These are phyloP conservation scores for Amesomyces nigricolor DNA, from an alignment of 2,329 filamentous ascomycete genomes.

Conservation along the genomic window DNA sequence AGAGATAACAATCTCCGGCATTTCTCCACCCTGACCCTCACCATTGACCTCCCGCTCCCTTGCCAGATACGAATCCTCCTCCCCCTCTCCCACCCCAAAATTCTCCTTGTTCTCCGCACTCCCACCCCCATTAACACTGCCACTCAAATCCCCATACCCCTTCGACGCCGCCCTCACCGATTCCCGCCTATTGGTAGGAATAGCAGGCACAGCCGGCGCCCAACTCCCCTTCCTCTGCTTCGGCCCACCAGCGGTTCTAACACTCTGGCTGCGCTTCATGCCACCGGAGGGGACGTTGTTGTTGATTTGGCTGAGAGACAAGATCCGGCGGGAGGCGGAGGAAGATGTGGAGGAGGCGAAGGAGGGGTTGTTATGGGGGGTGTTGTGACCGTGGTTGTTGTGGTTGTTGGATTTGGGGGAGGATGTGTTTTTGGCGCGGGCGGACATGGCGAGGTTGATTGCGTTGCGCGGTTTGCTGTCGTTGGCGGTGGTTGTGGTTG, in stretches of 20 bases:
- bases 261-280: slow-evolving; percentile 72
- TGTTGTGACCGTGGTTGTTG: slow-evolving; percentile 25
- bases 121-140: slow-evolving; percentile 39
- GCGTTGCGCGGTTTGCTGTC: slow-evolving; percentile 33
- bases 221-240: slow-evolving; percentile 61
- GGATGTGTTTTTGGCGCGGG: slow-evolving; percentile 40
- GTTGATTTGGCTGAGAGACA: slow-evolving; percentile 85
- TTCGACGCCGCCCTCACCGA: slow-evolving; percentile 31
- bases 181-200: slow-evolving; percentile 5
- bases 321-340: slow-evolving; percentile 58
- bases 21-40: not conserved
- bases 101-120: slow-evolving; percentile 36
- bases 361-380: slow-evolving; percentile 38
- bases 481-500: slow-evolving; percentile 20
- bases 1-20: slow-evolving; percentile 9
- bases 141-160: slow-evolving; percentile 49
- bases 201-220: slow-evolving; percentile 34
- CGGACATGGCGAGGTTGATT: slow-evolving; percentile 50
- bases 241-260: slow-evolving; percentile 51
- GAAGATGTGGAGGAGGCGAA: slow-evolving; percentile 41
- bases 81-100: slow-evolving; percentile 50
- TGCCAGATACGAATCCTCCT: slow-evolving; percentile 41
- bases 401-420: slow-evolving; percentile 24
- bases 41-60: not conserved
- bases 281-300: slow-evolving; percentile 61